These are phyloP conservation scores for Flaveria brownii DNA, from an alignment of 129 eudicot genomes.

Conservation along the genomic window DNA sequence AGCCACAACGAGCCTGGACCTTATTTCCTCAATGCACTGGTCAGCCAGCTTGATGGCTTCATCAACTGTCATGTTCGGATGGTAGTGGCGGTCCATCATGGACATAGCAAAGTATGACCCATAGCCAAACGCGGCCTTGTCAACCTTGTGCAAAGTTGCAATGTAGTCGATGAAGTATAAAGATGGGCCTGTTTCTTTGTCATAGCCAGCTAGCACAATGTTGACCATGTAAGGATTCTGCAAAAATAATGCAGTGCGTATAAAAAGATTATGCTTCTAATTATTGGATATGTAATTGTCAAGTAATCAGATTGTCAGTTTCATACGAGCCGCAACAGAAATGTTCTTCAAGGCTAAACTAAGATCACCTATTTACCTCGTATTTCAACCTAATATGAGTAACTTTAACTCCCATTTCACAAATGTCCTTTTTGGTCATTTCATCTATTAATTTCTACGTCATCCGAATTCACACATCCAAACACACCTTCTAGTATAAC, in stretches of 20 bases:
- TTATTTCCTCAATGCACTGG: constrained; percentile 74
- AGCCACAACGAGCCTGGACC: constrained; percentile 90
- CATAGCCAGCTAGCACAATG: constrained; percentile 84
- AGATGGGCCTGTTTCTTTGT: constrained; percentile 85
- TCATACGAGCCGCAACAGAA: not conserved
- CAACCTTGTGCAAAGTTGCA: constrained; percentile 91
- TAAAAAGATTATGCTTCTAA: not conserved
- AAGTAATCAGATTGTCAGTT: not conserved
- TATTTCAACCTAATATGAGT: not conserved
- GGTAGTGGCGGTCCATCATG: constrained; percentile 98
- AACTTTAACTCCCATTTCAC: not conserved
- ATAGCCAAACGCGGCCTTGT: constrained; percentile 95
- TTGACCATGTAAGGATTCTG: constrained; percentile 93
- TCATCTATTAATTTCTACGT: not conserved
- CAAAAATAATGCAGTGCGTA: constrained; percentile 3
- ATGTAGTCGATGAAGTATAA: constrained; percentile 89
- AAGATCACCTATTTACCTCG: not conserved
- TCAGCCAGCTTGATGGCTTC: constrained; percentile 89
- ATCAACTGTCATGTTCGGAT: constrained; percentile 76
- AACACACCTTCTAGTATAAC: constrained; percentile 1
- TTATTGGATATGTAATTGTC: not conserved
- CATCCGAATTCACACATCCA: not conserved
- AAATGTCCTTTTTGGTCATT: not conserved
- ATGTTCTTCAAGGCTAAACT: not conserved
- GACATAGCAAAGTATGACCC: constrained; percentile 88